Evolutionary conservation across 2,329 filamentous ascomycete species (phyloP).

Genomic region (Colletotrichum scovillei): DNA sequence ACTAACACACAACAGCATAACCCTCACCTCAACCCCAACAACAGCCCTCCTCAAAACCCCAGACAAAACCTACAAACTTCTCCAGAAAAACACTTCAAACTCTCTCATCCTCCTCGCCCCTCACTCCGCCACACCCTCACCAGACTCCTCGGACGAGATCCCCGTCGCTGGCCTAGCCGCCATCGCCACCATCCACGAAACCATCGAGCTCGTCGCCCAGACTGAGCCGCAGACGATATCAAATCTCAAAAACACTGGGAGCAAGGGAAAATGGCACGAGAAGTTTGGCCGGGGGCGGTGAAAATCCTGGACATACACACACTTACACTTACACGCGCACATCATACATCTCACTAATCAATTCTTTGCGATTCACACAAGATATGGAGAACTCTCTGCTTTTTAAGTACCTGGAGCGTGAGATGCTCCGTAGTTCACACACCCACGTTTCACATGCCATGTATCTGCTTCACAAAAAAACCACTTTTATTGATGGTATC

Average conservation of each 20-base stretch:
- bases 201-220: constrained; percentile 66
- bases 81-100: constrained; percentile 76
- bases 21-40: constrained; percentile 59
- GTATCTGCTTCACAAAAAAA: not conserved
- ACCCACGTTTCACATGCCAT: not conserved
- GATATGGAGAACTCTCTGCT: not conserved
- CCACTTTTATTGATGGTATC: not conserved
- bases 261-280: constrained; percentile 70
- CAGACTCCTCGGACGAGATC: constrained; percentile 31
- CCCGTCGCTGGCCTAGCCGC: constrained; percentile 52
- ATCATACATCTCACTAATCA: not conserved
- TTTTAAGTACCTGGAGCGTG: not conserved
- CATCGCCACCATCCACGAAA: constrained; percentile 70
- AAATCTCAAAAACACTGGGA: constrained; percentile 42
- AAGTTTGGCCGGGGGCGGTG: constrained; percentile 63
- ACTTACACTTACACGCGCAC: too few relatives aligned
- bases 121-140: constrained; percentile 27
- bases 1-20: constrained; percentile 50
- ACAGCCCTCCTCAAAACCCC: constrained; percentile 64
- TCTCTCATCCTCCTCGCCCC: constrained; percentile 67
- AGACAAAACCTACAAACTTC: constrained; percentile 66
- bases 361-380: not conserved
- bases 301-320: not conserved
- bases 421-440: too few relatives aligned
- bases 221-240: constrained; percentile 43